phyloP scores from a whole-genome alignment of 257 asterid species.

The Phtheirospermum japonicum region DNA sequence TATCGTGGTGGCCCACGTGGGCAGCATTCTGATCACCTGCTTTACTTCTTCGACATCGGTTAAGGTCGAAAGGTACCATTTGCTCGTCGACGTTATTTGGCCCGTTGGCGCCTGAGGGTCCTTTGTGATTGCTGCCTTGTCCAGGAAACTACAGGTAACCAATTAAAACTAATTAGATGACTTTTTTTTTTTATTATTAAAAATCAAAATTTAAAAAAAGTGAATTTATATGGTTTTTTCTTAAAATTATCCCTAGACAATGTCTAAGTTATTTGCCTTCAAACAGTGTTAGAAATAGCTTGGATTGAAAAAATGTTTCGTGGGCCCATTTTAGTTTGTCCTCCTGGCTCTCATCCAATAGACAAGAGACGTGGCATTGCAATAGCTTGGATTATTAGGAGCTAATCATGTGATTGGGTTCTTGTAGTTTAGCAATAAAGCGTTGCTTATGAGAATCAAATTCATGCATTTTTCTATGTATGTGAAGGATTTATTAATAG shows the following conservation, averaged over 20 bases:
- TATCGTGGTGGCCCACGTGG: constrained; percentile 85
- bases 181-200: too few relatives aligned
- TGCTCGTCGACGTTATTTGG: constrained; percentile 15
- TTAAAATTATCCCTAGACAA: too few relatives aligned
- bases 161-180: not conserved
- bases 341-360: too few relatives aligned
- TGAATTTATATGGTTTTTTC: too few relatives aligned
- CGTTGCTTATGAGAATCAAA: not conserved
- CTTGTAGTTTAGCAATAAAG: not conserved
- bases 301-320: too few relatives aligned
- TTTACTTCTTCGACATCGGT: constrained; percentile 91
- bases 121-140: constrained; percentile 68
- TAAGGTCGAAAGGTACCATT: constrained; percentile 62
- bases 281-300: too few relatives aligned
- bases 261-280: too few relatives aligned
- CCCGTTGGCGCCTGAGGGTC: constrained; percentile 13
- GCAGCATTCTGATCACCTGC: constrained; percentile 62
- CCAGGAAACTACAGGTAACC: constrained; percentile 41
- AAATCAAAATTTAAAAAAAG: too few relatives aligned
- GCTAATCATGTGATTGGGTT: not conserved
- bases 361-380: too few relatives aligned
- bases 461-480: not conserved
- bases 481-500: not conserved
- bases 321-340: too few relatives aligned
- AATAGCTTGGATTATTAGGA: too few relatives aligned